Conservation (phyloP, 768 basidiomycete genomes). For the Myochromella boudieri region DNA sequence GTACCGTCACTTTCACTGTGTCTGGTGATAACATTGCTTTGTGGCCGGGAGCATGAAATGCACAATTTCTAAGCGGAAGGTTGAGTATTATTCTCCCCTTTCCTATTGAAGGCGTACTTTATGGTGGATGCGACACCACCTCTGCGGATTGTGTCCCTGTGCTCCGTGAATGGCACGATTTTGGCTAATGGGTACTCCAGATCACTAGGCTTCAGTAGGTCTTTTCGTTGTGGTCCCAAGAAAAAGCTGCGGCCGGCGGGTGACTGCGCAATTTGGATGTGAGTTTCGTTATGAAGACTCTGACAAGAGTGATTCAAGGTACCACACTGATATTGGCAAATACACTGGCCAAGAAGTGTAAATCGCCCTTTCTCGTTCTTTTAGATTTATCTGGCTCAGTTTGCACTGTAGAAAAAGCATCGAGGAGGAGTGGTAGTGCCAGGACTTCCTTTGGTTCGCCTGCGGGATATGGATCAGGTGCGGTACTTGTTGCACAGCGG, state of each 20-base stretch:
- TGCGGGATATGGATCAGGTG: constrained; percentile 70
- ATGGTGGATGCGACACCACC: constrained; percentile 86
- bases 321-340: constrained; percentile 91
- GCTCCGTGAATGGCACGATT: constrained; percentile 86
- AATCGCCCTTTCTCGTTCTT: constrained; percentile 65
- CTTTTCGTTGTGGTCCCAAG: constrained; percentile 59
- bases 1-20: constrained; percentile 49
- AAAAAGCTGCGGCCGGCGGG: constrained; percentile 81
- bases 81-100: background rate
- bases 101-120: constrained; percentile 54
- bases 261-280: constrained; percentile 42
- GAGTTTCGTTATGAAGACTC: background rate
- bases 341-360: constrained; percentile 92
- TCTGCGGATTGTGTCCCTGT: constrained; percentile 80
- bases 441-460: constrained; percentile 51
- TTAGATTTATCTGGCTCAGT: constrained; percentile 45
- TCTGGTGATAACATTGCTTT: constrained; percentile 72
- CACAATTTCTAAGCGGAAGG: constrained; percentile 63
- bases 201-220: constrained; percentile 43
- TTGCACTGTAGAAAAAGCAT: constrained; percentile 75
- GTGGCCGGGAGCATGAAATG: constrained; percentile 69
- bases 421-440: constrained; percentile 81
- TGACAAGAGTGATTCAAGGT: background rate
- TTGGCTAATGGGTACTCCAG: constrained; percentile 83
- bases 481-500: constrained; percentile 74